Percentiles rank a stretch among this genome's conserved stretches.
Evolutionary conservation across 345 rosid genomes (phyloP).

Genomic region (Camelina hispida): DNA sequence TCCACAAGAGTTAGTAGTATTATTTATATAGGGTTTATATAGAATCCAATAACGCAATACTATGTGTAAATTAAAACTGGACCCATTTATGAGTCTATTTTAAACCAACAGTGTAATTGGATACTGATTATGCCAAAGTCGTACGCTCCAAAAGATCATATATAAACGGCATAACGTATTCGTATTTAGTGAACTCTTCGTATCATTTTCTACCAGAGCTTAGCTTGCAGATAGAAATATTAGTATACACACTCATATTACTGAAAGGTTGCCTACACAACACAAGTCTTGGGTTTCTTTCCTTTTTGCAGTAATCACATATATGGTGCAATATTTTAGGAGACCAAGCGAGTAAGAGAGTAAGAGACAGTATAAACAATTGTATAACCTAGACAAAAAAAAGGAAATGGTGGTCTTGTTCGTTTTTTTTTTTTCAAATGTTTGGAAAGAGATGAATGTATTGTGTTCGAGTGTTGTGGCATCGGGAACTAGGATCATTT

Average conservation of each 20-base stretch:
- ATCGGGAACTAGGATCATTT: constrained; percentile 10
- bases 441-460: constrained; percentile 12
- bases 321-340: not conserved
- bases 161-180: not conserved
- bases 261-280: not conserved
- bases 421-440: not conserved
- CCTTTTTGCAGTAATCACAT: not conserved
- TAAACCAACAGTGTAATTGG: constrained; percentile 28
- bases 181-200: constrained; percentile 21
- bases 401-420: not conserved
- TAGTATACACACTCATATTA: not conserved
- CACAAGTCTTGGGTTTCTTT: constrained; percentile 16
- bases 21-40: constrained; percentile 43
- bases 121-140: constrained; percentile 31
- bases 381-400: not conserved
- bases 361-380: not conserved
- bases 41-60: constrained; percentile 39
- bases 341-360: constrained; percentile 14
- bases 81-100: constrained; percentile 36
- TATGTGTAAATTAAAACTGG: constrained; percentile 24
- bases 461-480: constrained; percentile 8
- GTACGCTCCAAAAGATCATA: constrained; percentile 23
- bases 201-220: not conserved
- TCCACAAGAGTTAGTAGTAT: constrained; percentile 38
- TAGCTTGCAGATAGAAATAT: not conserved